Evolutionary conservation across 2,329 filamentous ascomycete species (phyloP).

Genomic region (Fusarium sacchari): DNA sequence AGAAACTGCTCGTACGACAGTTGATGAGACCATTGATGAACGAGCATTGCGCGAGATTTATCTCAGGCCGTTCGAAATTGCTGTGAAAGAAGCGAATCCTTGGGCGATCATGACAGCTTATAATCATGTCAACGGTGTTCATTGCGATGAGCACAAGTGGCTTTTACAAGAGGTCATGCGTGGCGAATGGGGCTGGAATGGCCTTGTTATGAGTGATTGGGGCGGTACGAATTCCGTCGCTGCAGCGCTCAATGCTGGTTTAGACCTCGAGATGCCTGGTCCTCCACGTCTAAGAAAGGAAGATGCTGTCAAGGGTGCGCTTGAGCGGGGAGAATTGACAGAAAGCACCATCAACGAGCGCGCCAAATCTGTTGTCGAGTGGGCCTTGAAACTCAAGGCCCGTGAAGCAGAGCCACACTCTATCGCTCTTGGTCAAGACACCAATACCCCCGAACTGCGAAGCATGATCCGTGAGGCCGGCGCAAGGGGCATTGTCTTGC

Average conservation of each 20-base stretch:
- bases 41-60: slow-evolving; percentile 53
- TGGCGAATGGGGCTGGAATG: slow-evolving; percentile 57
- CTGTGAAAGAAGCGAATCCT: slow-evolving; percentile 53
- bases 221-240: slow-evolving; percentile 50
- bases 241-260: slow-evolving; percentile 45
- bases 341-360: slow-evolving; percentile 42
- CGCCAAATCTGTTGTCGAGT: slow-evolving; percentile 46
- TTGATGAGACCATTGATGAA: slow-evolving; percentile 46
- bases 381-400: slow-evolving; percentile 42
- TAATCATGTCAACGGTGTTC: slow-evolving; percentile 57
- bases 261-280: slow-evolving; percentile 52
- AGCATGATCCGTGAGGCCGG: slow-evolving; percentile 40
- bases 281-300: slow-evolving; percentile 44
- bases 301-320: slow-evolving; percentile 35
- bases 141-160: slow-evolving; percentile 53
- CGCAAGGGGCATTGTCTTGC: slow-evolving; percentile 66
- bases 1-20: slow-evolving; percentile 45
- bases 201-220: slow-evolving; percentile 61
- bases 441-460: slow-evolving; percentile 39
- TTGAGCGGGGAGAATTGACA: slow-evolving; percentile 31
- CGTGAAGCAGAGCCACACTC: slow-evolving; percentile 22
- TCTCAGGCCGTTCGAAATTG: slow-evolving; percentile 57
- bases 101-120: slow-evolving; percentile 60
- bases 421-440: background rate
- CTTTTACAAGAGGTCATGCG: slow-evolving; percentile 53